Evolutionary conservation across 441 rosid species (phyloP).

Genomic region (Syzygium malaccense): DNA sequence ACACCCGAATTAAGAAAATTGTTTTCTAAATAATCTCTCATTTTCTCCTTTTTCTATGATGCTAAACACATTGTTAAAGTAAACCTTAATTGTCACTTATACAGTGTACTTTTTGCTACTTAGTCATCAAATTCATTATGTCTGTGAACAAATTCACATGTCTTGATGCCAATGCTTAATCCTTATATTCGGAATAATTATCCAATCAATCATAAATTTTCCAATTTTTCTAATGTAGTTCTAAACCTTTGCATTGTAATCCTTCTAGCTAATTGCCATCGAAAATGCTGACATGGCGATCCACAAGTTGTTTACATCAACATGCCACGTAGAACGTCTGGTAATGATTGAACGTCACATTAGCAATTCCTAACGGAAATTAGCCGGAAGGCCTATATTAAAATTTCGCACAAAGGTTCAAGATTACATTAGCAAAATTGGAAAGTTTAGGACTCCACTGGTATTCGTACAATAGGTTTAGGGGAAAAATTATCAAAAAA

Average conservation of each 20-base stretch:
- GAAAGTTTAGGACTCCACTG: not conserved
- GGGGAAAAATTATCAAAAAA: not conserved
- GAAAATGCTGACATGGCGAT: not conserved
- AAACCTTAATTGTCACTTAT: not conserved
- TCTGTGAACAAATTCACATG: not conserved
- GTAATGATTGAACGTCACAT: accelerated
- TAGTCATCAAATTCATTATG: not conserved
- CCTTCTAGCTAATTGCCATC: not conserved
- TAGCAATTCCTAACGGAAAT: not conserved
- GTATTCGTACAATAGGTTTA: too few relatives aligned
- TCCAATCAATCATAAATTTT: not conserved
- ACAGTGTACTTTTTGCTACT: not conserved
- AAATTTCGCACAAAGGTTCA: not conserved
- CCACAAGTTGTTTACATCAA: not conserved
- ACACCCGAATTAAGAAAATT: not conserved
- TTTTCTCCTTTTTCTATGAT: not conserved
- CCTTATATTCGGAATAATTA: not conserved
- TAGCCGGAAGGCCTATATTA: not conserved
- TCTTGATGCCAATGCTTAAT: not conserved
- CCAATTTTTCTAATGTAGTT: not conserved
- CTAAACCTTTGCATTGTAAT: not conserved
- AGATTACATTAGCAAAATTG: not conserved
- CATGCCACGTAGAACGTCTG: accelerated
- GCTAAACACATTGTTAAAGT: not conserved
- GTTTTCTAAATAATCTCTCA: not conserved